Conservation (phyloP, 176 grass and related monocot genomes). For the Musa schizocarpa region DNA sequence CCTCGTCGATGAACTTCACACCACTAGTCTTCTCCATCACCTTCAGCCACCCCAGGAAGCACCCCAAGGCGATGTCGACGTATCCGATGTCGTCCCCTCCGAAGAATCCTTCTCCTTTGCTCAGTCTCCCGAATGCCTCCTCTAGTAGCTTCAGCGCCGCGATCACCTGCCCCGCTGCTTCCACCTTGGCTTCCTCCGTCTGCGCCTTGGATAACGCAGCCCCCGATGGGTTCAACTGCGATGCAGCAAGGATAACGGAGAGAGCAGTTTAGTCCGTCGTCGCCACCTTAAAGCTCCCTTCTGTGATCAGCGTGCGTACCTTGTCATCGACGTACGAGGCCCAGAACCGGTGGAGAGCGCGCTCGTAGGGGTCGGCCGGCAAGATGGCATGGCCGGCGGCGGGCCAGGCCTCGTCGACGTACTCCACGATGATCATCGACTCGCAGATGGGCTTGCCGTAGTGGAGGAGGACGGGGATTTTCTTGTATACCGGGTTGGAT, state of each 20-base stretch:
- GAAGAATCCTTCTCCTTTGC: slow-evolving; percentile 22
- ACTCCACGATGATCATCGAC: slow-evolving; percentile 41
- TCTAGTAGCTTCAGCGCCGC: background rate
- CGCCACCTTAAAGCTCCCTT: no score
- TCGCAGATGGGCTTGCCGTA: slow-evolving; percentile 26
- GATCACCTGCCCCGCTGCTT: background rate
- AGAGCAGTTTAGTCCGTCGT: background rate
- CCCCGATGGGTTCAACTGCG: background rate
- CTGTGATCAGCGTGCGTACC: background rate
- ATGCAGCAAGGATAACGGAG: background rate
- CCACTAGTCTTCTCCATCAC: background rate
- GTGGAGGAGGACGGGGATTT: background rate
- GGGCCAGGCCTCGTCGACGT: slow-evolving; percentile 49
- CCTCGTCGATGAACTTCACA: background rate
- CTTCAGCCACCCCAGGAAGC: background rate
- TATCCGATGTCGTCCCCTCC: background rate
- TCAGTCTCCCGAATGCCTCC: background rate
- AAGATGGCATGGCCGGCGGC: slow-evolving; percentile 16
- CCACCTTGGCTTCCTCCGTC: background rate
- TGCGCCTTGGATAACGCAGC: background rate
- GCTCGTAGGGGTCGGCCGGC: slow-evolving; percentile 22
- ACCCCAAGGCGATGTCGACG: background rate
- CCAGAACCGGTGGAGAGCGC: slow-evolving; percentile 19
- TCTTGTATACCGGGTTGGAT: slow-evolving; percentile 9
- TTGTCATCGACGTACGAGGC: background rate